Evolutionary conservation across 768 basidiomycete species (phyloP), one percentile per base, ranked within the genome.

Genomic region (Suillus variegatus): DNA sequence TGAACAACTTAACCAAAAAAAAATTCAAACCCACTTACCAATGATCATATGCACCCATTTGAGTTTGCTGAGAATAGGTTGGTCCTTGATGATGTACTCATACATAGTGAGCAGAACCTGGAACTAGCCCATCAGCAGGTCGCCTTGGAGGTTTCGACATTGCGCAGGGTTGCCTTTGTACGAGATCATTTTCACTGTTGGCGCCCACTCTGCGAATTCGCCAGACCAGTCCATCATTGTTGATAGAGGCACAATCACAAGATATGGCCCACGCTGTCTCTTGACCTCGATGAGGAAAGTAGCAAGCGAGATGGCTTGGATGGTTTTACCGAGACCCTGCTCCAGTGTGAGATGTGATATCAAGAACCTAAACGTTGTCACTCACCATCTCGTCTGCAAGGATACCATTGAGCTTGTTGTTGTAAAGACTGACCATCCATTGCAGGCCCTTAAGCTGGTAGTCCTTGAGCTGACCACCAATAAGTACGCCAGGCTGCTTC

Each of bases 41-140:
- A 98, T 95, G 76, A 98, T 97, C 94, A 96, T 97, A 75, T 98
- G 96, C 10, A 96, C 78, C 95, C 95, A 98, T 74, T 94, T 95
- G 71, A 95, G 86, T 80, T 95, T 95, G 78, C 90, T 88, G 40
- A 98, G 82, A 65, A 91, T 77, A 2, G 93, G 92, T n/a, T 93
- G 89, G 76, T 98, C 96, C 80, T 95, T 95, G 84, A 97, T 97
- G 77, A 98, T 94, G 73, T 97, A 98, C 74, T 97, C 95, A 74
- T 97, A 98, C 0, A 95, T 98, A 13, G 95, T 98, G 62, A 98
- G 77, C 62, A 97, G 78, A 25, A 97, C 95, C 72, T 97, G 94
- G 84, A 96, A 97, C 69, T 93, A 87, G 51, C 89, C 88, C 61
- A 86, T 78, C 43, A 93, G 87, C 64, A 98, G 79, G 43, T 95